Percentiles rank a stretch among this genome's conserved stretches.
Evolutionary conservation across 176 grass and related monocot genomes (phyloP).

Genomic region (Rhynchospora breviuscula): DNA sequence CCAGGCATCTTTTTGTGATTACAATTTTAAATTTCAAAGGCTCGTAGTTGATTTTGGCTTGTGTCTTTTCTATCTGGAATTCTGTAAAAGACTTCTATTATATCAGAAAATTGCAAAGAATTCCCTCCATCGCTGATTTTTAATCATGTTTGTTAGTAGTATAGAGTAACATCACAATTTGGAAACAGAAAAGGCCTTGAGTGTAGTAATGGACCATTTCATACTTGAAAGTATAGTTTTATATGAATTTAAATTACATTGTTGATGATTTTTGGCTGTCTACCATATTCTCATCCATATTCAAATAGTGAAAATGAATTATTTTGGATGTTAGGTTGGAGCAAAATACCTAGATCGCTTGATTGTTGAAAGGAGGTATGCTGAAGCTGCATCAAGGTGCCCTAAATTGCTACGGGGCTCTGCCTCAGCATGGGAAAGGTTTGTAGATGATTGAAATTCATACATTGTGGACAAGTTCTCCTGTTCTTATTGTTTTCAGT

Average conservation of each 20-base stretch:
- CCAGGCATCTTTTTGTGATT: not conserved
- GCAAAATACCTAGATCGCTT: slow-evolving; percentile 94
- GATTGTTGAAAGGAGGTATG: slow-evolving; percentile 92
- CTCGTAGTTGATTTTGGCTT: not conserved
- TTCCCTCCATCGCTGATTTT: not conserved
- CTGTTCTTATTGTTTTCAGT: slow-evolving; percentile 23
- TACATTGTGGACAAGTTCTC: not conserved
- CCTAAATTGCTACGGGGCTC: slow-evolving; percentile 83
- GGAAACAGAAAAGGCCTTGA: not conserved
- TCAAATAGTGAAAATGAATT: not conserved
- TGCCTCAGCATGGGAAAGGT: slow-evolving; percentile 97
- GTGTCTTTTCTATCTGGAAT: not conserved
- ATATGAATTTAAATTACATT: slow-evolving; percentile 22
- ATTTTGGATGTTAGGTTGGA: slow-evolving; percentile 56
- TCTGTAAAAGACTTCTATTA: not conserved
- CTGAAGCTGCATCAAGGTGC: slow-evolving; percentile 85
- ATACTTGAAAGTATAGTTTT: not conserved
- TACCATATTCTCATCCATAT: not conserved
- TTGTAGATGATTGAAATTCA: slow-evolving; percentile 29
- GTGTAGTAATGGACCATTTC: not conserved
- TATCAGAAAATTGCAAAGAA: not conserved
- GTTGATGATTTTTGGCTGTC: slow-evolving; percentile 18
- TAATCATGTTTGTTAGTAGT: not conserved
- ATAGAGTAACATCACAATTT: not conserved
- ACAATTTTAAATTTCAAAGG: not conserved